Evolutionary conservation across 2,329 filamentous ascomycete species (phyloP).

Genomic region (Colletotrichum aenigma): DNA sequence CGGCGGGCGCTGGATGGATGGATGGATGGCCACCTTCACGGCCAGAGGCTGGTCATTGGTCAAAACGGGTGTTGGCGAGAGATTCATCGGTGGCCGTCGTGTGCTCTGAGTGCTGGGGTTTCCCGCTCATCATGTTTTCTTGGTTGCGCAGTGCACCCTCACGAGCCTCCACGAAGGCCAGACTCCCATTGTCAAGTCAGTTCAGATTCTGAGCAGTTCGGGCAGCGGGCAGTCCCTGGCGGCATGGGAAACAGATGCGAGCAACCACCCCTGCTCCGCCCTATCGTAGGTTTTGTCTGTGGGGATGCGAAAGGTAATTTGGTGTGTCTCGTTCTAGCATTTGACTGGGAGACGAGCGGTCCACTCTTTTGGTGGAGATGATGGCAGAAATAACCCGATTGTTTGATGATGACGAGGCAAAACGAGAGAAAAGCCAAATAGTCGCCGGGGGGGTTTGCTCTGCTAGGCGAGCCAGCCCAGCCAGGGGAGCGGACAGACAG

Average conservation of each 20-base stretch:
- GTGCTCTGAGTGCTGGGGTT: neutral
- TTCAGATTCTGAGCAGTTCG: neutral
- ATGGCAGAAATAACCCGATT: constrained; percentile 22
- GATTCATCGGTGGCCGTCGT: neutral
- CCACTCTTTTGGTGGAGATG: constrained; percentile 7
- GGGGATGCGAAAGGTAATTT: constrained; percentile 17
- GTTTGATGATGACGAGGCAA: constrained; percentile 21
- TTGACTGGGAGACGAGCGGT: neutral
- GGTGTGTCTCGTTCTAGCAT: constrained; percentile 4
- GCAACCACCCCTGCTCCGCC: constrained; percentile 13
- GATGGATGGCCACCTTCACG: neutral
- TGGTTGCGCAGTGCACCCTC: neutral
- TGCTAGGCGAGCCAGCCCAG: neutral
- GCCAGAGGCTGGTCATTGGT: neutral
- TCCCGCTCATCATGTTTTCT: neutral
- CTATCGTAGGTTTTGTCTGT: constrained; percentile 19
- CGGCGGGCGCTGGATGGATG: neutral
- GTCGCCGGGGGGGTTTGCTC: neutral
- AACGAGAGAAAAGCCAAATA: constrained; percentile 18
- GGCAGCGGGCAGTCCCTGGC: neutral
- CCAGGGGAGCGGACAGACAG: neutral
- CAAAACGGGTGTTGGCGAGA: neutral
- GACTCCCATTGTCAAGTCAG: neutral
- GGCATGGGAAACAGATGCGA: constrained; percentile 12
- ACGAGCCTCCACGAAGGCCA: neutral